Base-by-base conservation (phyloP, 495 filamentous ascomycete genomes). In the Penicillium fimorum region DNA sequence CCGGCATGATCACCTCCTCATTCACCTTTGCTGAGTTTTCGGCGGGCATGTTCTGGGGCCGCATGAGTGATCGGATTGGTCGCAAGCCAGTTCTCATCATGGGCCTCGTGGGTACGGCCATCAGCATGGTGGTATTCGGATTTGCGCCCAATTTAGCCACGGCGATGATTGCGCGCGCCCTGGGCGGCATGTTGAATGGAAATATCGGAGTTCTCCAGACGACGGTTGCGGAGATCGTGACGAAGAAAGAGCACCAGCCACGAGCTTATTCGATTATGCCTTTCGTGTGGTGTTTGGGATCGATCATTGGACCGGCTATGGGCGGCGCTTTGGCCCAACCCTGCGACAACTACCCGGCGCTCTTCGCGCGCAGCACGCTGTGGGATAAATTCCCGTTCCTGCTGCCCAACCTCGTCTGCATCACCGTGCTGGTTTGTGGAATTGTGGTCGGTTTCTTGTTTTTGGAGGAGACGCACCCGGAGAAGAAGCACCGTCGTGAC, bases 201-300 rank as follows among this genome's bases (percentile, higher is more conserved):
- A 97, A 97, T 62, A 93, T 96, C 66, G 92, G 91, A 15, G 94
- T 99, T 6, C 77, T 99, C 50, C 90, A 96, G 66, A 97, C 93
- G 8, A 97, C 93, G 1, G 91, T 99, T 41, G 89, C 88, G 6
- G 94, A 99, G 68, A 79, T 99, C 55, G 85, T 96, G 27, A 95
- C 89, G 20, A 85, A 87, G 56, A 95, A 96, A 64, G 86, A 93
- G 68, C 91, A 97, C 74, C 90, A 96, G 62, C 87, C 91, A 53
- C 89, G 87, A 44, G 95, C 92, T 43, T 99, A 92, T 73, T 86
- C 94, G 7, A 91, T 98, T 64, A 96, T 98, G 94, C 94, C 94
- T 2, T 89, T 96, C 62, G 87, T 97, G 27, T 98, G 95, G 95
- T 97, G 92, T 69, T 74, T 98, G 61, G 94, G 94, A 53, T 87